A percentile compares a stretch with the other conserved stretches of the same genome.
Conservation (phyloP, 2,329 filamentous ascomycete species). For the Chaetothyriales sp. region DNA sequence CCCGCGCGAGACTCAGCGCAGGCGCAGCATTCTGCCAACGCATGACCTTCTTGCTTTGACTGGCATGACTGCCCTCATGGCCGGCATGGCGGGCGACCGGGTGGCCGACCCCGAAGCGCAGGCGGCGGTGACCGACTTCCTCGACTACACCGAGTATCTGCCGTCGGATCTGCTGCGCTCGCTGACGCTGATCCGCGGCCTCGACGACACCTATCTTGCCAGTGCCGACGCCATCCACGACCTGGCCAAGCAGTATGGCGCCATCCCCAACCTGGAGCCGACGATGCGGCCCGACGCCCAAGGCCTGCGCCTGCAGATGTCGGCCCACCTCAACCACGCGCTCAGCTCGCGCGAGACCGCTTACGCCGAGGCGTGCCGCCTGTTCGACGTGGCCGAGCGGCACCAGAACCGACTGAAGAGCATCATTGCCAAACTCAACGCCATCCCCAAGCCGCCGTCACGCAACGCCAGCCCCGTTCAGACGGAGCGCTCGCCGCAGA, state of each 20-base stretch:
- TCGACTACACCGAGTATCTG: slow-evolving; percentile 57
- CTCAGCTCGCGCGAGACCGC: slow-evolving; percentile 43
- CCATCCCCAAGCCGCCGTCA: slow-evolving; percentile 46
- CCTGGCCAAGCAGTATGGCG: slow-evolving; percentile 30
- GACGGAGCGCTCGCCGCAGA: slow-evolving; percentile 23
- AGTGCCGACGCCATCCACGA: slow-evolving; percentile 29
- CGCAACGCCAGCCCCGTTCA: slow-evolving; percentile 44
- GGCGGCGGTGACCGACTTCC: slow-evolving; percentile 53
- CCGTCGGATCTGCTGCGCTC: slow-evolving; percentile 52
- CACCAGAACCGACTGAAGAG: slow-evolving; percentile 44
- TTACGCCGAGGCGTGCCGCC: slow-evolving; percentile 41
- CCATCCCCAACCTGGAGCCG: slow-evolving; percentile 38
- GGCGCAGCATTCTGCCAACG: background rate
- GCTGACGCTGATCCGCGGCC: slow-evolving; percentile 44
- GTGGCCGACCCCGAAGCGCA: slow-evolving; percentile 50
- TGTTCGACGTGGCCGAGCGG: slow-evolving; percentile 45
- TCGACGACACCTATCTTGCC: slow-evolving; percentile 33
- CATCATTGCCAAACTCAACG: slow-evolving; percentile 49
- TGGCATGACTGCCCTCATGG: slow-evolving; percentile 19
- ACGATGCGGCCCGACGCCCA: slow-evolving; percentile 39
- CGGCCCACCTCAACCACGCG: slow-evolving; percentile 40
- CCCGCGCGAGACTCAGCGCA: background rate
- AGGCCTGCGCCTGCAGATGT: slow-evolving; percentile 42
- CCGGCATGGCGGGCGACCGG: slow-evolving; percentile 29
- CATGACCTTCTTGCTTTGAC: too few species aligned